Evolutionary conservation across 2,329 filamentous ascomycete genomes (phyloP), one percentile per base, ranked within the genome.

Genomic region (Colletotrichum sp.): DNA sequence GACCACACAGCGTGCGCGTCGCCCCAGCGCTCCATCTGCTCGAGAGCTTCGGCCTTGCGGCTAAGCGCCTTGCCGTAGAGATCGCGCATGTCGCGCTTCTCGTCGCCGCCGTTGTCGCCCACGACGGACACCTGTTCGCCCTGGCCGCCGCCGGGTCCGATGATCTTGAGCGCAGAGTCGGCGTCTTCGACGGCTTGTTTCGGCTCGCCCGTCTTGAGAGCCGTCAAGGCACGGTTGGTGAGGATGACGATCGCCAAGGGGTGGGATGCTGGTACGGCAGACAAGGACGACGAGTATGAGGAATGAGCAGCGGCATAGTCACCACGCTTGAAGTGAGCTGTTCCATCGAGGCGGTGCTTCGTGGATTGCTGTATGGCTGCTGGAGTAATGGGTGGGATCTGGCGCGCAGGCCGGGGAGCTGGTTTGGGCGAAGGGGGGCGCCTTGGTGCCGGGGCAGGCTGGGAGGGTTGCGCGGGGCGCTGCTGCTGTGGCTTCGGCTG

Each of bases 21-120:
- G 4, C 87, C 85, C 96, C 96, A 99, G 82, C 94, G 95, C 86
- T 99, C 97, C 89, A 99, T 94, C 81, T 98, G 94, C 84, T 99
- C 97, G 9, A 98, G 89, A 2, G 96, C 97, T 85, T 99, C 97
- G 1, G 97, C 97, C 86, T 98, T 98, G 69, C 97, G 94, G 86
- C 95, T 96, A 34, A 98, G 87, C 0, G 96, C 96, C 84, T 98
- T 99, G 69, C 95, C 96, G 81, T 94, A 98, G 77, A 98, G 94
- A 21, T 98, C 96, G 77, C 92, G 94, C 95, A 99, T 98, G 63
- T 96, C 94, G 78, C 97, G 97, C 24, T 87, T 87, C 71, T 93
- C 89, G 38, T 92, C 90, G 55, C 86, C 85, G n/a, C 87, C 86
- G 71, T 90, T 90, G 7, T 87, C 86, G 26, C 88, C 89, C 28